phyloP scores from a whole-genome alignment of 352 stramenopile genomes.

The Phytophthora quininea region DNA sequence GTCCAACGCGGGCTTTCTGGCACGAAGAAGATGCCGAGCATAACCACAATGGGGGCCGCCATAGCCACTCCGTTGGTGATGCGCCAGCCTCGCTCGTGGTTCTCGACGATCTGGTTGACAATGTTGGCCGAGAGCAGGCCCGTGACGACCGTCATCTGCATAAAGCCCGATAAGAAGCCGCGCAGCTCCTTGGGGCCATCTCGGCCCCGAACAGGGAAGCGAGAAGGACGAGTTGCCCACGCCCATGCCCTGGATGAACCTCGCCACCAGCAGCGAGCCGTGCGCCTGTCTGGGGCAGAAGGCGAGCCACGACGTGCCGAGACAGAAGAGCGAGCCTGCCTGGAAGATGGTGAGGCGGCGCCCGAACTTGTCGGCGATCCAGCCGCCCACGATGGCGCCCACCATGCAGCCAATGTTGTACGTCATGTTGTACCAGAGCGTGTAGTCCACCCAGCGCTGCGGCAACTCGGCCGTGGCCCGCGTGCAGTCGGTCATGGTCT shows the following conservation, averaged over 20 bases:
- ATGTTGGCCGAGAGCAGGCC: slow-evolving; percentile 51
- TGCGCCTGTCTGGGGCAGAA: slow-evolving; percentile 41
- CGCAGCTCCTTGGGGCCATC: slow-evolving; percentile 69
- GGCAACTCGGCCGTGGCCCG: slow-evolving; percentile 33
- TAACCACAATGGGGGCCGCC: slow-evolving; percentile 50
- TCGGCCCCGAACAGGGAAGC: slow-evolving; percentile 60
- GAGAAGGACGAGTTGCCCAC: slow-evolving; percentile 64
- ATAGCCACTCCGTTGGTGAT: slow-evolving; percentile 53
- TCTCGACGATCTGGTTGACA: slow-evolving; percentile 48
- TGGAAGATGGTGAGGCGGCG: slow-evolving; percentile 49
- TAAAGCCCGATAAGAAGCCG: slow-evolving; percentile 65
- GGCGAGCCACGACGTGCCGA: slow-evolving; percentile 47
- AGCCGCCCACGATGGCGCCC: slow-evolving; percentile 38
- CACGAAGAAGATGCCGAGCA: slow-evolving; percentile 56
- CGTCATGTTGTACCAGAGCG: slow-evolving; percentile 59
- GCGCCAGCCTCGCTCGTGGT: slow-evolving; percentile 42
- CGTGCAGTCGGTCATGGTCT: slow-evolving; percentile 47
- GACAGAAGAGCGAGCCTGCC: slow-evolving; percentile 44
- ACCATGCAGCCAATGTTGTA: slow-evolving; percentile 63
- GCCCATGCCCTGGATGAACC: slow-evolving; percentile 50
- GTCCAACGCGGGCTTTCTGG: slow-evolving; percentile 47
- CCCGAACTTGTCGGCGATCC: slow-evolving; percentile 49
- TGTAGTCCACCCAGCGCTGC: slow-evolving; percentile 55
- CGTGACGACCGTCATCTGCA: slow-evolving; percentile 67
- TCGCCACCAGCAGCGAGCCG: slow-evolving; percentile 37